Percentiles rank a stretch among this genome's conserved stretches.
Conservation (phyloP, 2,329 filamentous ascomycete genomes). For the Didymella glomerata region DNA sequence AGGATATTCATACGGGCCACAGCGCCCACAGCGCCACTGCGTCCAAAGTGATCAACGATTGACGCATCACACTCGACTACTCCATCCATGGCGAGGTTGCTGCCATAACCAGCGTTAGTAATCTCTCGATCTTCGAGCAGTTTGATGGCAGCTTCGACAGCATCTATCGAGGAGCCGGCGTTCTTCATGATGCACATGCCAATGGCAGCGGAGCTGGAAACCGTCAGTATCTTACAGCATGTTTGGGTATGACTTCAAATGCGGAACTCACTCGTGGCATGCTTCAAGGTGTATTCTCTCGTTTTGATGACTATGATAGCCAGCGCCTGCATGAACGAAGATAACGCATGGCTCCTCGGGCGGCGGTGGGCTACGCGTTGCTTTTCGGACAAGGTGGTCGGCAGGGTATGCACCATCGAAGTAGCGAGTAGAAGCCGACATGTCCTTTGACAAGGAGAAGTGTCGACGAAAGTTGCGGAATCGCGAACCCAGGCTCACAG, state of each 20-base stretch:
- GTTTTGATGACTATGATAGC: slow-evolving; percentile 89
- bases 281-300: slow-evolving; percentile 84
- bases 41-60: slow-evolving; percentile 87
- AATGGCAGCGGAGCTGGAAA: slow-evolving; percentile 75
- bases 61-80: slow-evolving; percentile 94
- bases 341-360: slow-evolving; percentile 72
- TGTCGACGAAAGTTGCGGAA: slow-evolving; percentile 40
- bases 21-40: slow-evolving; percentile 92
- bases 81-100: slow-evolving; percentile 90
- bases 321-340: slow-evolving; percentile 94
- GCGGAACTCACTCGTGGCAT: slow-evolving; percentile 78
- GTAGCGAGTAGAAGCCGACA: slow-evolving; percentile 35
- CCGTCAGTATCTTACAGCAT: slow-evolving; percentile 21
- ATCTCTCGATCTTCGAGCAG: slow-evolving; percentile 92
- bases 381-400: slow-evolving; percentile 48
- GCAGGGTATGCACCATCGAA: slow-evolving; percentile 35
- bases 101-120: slow-evolving; percentile 95
- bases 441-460: slow-evolving; percentile 35
- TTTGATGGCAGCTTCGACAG: slow-evolving; percentile 87
- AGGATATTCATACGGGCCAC: slow-evolving; percentile 74
- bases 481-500: slow-evolving; percentile 22
- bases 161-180: slow-evolving; percentile 83
- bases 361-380: slow-evolving; percentile 47
- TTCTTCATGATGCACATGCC: slow-evolving; percentile 82
- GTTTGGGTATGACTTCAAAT: too few relatives aligned